Evolutionary conservation across 441 rosid genomes (phyloP).

Genomic region (Breynia disticha): DNA sequence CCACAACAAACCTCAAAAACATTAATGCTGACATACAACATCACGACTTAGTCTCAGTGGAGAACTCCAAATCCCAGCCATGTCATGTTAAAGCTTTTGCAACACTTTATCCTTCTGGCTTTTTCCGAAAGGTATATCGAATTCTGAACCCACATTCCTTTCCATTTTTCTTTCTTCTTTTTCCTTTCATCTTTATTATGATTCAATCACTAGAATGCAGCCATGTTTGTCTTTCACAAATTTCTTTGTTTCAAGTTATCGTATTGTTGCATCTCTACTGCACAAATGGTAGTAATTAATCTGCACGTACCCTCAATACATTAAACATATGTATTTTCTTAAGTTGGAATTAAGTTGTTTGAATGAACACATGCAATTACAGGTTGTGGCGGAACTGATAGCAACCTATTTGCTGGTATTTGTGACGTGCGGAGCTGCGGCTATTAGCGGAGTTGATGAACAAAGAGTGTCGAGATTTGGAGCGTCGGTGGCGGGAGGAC

Average conservation of each 20-base stretch:
- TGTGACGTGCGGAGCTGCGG: conserved; percentile 45
- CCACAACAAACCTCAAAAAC: conserved; percentile 9
- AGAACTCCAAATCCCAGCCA: conserved; percentile 10
- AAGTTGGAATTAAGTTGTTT: too few relatives aligned
- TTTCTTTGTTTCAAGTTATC: too few relatives aligned
- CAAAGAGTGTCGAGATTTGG: conserved; percentile 32
- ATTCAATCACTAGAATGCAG: too few relatives aligned
- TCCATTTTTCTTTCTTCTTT: background rate
- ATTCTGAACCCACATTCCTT: background rate
- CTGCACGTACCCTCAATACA: too few relatives aligned
- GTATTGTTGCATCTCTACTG: too few relatives aligned
- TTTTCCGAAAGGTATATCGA: conserved; percentile 31
- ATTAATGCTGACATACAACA: background rate
- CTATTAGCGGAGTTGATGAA: conserved; percentile 30
- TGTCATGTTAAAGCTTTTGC: conserved; percentile 7
- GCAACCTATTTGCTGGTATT: conserved; percentile 53
- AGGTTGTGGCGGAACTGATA: conserved; percentile 50
- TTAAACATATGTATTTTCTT: too few relatives aligned
- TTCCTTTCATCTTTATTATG: too few relatives aligned
- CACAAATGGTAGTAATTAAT: too few relatives aligned
- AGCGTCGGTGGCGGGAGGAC: conserved; percentile 51
- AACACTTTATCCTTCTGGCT: conserved; percentile 30
- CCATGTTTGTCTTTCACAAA: too few relatives aligned
- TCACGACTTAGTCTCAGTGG: conserved; percentile 9
- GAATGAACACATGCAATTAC: background rate